A percentile compares a stretch with the other conserved stretches of the same genome.
These are phyloP conservation scores for Rhizodiscina lignyota DNA, from an alignment of 495 filamentous ascomycete genomes.

Conservation along the genomic window DNA sequence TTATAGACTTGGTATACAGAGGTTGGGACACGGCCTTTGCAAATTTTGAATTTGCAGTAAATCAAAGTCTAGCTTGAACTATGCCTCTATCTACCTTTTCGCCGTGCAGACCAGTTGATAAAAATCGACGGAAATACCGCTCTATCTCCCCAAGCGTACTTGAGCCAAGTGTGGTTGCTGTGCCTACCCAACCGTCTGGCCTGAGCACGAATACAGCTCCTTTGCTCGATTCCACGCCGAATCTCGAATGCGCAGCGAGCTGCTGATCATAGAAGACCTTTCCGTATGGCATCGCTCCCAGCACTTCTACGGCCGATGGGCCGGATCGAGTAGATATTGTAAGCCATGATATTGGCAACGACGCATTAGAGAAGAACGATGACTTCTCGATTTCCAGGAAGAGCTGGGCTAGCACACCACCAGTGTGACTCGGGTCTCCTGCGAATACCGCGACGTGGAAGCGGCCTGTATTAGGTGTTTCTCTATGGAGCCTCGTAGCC, in stretches of 20 bases:
- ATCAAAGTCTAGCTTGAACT: too few relatives aligned
- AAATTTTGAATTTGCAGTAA: too few relatives aligned
- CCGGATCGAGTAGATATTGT: conserved; percentile 18
- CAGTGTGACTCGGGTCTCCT: conserved; percentile 12
- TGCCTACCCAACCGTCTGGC: conserved; percentile 30
- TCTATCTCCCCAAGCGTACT: conserved; percentile 14
- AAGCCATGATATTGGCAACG: conserved; percentile 15
- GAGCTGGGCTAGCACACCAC: conserved; percentile 7
- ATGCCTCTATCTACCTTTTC: too few relatives aligned
- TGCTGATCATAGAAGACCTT: conserved; percentile 24
- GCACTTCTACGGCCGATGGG: conserved; percentile 23
- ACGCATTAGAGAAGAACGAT: conserved; percentile 1
- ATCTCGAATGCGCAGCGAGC: conserved; percentile 18
- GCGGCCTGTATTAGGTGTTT: conserved; percentile 21
- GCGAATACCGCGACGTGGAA: conserved; percentile 25
- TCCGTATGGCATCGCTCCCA: conserved; percentile 20
- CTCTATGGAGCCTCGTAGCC: conserved; percentile 21
- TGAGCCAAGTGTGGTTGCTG: conserved; percentile 10
- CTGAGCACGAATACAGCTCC: conserved; percentile 25
- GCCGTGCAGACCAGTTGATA: too few relatives aligned
- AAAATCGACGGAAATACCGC: conserved; percentile 18
- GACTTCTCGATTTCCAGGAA: not conserved
- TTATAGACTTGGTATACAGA: too few relatives aligned
- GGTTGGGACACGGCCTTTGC: too few relatives aligned
- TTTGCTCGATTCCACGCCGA: conserved; percentile 16